Conservation (phyloP, 306 rosid genomes). For the Prinsepia uniflora region DNA sequence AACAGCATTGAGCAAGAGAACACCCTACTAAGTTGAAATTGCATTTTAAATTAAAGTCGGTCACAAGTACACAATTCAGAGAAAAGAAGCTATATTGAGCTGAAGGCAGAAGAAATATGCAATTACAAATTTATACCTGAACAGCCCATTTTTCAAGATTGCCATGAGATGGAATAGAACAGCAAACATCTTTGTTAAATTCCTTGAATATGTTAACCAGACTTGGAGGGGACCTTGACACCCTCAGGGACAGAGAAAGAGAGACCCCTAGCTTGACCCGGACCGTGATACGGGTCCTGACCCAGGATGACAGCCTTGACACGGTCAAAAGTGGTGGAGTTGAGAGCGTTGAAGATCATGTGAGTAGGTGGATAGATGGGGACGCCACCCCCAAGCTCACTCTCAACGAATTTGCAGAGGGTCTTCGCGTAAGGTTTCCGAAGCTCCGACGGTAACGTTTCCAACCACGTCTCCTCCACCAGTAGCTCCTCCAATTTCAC, state of each 20-base stretch:
- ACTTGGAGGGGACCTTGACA: conserved; percentile 84
- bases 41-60: conserved; percentile 14
- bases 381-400: conserved; percentile 38
- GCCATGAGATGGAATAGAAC: conserved; percentile 76
- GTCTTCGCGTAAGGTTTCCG: conserved; percentile 62
- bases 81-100: neutral
- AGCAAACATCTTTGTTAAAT: conserved; percentile 76
- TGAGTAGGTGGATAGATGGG: conserved; percentile 71
- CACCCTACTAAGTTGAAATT: conserved; percentile 53
- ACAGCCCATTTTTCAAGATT: conserved; percentile 89
- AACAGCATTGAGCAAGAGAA: conserved; percentile 88
- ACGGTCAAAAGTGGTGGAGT: conserved; percentile 66
- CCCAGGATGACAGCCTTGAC: conserved; percentile 91
- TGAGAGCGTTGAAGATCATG: conserved; percentile 88
- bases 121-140: conserved; percentile 42
- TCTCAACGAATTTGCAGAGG: conserved; percentile 62
- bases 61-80: neutral
- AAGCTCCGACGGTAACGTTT: conserved; percentile 59
- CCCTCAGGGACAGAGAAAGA: conserved; percentile 94
- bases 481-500: conserved; percentile 64
- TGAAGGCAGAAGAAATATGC: neutral
- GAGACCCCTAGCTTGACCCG: conserved; percentile 98
- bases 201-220: conserved; percentile 85
- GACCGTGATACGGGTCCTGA: conserved; percentile 98
- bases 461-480: conserved; percentile 79